These are phyloP conservation scores for Leccinum variicolor DNA, from an alignment of 768 basidiomycete species.

Conservation along the genomic window DNA sequence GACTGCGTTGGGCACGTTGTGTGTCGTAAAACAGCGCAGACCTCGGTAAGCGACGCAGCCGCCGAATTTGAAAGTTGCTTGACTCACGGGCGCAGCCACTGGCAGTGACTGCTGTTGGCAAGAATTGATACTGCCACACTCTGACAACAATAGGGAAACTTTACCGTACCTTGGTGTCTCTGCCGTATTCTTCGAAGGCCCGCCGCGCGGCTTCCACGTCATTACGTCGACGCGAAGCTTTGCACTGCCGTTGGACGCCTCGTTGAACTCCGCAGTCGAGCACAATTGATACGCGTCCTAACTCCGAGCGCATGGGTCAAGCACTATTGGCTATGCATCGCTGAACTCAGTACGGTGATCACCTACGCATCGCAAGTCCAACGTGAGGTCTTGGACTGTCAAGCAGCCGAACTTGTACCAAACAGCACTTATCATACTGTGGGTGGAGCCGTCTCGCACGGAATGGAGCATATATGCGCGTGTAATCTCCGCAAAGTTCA, in stretches of 20 bases:
- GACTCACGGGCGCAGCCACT: not conserved
- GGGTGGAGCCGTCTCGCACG: conserved; percentile 6
- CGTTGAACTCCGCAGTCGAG: not conserved
- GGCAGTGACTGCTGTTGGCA: not conserved
- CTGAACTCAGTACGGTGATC: too few relatives aligned
- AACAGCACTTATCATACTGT: not conserved
- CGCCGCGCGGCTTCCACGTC: not conserved
- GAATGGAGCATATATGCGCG: conserved; percentile 1
- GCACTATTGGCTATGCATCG: not conserved
- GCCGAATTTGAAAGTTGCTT: too few relatives aligned
- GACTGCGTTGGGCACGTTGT: not conserved
- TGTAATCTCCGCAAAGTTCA: conserved; percentile 21
- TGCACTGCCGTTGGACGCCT: not conserved
- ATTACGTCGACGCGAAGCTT: not conserved
- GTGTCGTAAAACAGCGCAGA: not conserved
- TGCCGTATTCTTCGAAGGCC: not conserved
- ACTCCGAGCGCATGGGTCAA: not conserved
- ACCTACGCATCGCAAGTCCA: not conserved
- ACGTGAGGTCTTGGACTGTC: conserved; percentile 1
- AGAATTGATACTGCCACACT: not conserved
- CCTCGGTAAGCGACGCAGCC: conserved; percentile 6
- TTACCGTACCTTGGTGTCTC: not conserved
- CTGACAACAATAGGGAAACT: conserved; percentile 11
- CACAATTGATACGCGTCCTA: not conserved
- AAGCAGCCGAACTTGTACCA: not conserved